A percentile compares a stretch with the other conserved stretches of the same genome.
These are phyloP conservation scores for Phaeotremella fagi DNA, from an alignment of 768 basidiomycete genomes.

Conservation along the genomic window DNA sequence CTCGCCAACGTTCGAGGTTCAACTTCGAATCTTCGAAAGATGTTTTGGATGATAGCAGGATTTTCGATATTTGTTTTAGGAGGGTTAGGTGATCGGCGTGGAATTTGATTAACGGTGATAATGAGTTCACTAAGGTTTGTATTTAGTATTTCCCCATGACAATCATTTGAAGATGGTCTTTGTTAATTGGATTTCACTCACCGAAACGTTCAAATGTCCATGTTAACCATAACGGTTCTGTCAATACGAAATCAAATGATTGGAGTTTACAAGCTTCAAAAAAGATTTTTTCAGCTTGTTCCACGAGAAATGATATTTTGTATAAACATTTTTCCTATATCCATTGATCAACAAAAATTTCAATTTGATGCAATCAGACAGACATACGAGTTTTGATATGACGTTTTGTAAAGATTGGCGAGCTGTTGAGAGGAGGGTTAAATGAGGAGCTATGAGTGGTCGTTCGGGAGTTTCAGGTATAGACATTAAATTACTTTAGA, in stretches of 20 bases:
- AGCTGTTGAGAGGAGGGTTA: slow-evolving; percentile 7
- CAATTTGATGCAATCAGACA: not conserved
- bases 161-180: too few relatives aligned
- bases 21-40: slow-evolving; percentile 34
- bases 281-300: slow-evolving; percentile 34
- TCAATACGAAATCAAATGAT: slow-evolving; percentile 16
- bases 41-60: slow-evolving; percentile 18
- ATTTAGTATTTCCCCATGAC: too few relatives aligned
- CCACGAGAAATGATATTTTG: slow-evolving; percentile 26
- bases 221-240: slow-evolving; percentile 34
- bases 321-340: slow-evolving; percentile 27
- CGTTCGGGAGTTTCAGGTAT: slow-evolving; percentile 21
- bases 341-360: not conserved
- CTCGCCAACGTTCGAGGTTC: slow-evolving; percentile 32
- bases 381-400: slow-evolving; percentile 34
- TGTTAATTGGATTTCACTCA: slow-evolving; percentile 8
- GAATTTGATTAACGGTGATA: slow-evolving; percentile 19
- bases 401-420: slow-evolving; percentile 19
- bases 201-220: slow-evolving; percentile 40
- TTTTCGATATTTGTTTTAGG: slow-evolving; percentile 12
- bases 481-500: slow-evolving; percentile 25
- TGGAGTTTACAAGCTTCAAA: slow-evolving; percentile 28
- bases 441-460: slow-evolving; percentile 18
- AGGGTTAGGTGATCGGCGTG: slow-evolving; percentile 23
- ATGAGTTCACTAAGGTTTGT: slow-evolving; percentile 24